A percentile compares a stretch with the other conserved stretches of the same genome.
phyloP scores from a whole-genome alignment of 1,139 yeast genomes.

The Eremothecium cymbalariae region DNA sequence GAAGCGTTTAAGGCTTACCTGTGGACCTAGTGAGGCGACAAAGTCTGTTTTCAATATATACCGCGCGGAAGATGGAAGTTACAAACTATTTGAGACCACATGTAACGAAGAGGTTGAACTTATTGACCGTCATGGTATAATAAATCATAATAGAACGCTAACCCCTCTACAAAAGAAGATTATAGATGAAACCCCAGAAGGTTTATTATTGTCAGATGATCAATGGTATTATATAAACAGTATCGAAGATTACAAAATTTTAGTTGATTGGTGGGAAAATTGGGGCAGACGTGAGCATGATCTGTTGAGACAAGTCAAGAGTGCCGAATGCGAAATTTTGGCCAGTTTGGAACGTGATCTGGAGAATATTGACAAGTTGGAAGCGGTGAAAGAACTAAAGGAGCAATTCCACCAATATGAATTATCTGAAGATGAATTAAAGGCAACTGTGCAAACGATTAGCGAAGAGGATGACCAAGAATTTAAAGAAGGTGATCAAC shows the following conservation, averaged over 20 bases:
- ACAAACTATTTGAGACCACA: conserved; percentile 17
- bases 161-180: conserved; percentile 52
- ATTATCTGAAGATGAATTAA: conserved; percentile 31
- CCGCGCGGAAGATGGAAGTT: conserved; percentile 17
- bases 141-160: conserved; percentile 28
- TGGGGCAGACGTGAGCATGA: conserved; percentile 71
- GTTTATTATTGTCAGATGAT: conserved; percentile 42
- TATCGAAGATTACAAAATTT: conserved; percentile 47
- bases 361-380: conserved; percentile 34
- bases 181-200: conserved; percentile 57
- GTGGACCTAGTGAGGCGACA: conserved; percentile 24
- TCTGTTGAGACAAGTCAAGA: conserved; percentile 53
- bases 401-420: conserved; percentile 17
- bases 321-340: conserved; percentile 45
- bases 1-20: conserved; percentile 24
- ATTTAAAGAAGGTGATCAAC: conserved; percentile 26
- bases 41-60: conserved; percentile 22
- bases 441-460: conserved; percentile 8
- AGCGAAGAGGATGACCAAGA: conserved; percentile 15
- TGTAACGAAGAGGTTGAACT: conserved; percentile 20
- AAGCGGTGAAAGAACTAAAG: conserved; percentile 34
- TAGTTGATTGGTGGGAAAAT: conserved; percentile 62
- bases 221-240: conserved; percentile 68
- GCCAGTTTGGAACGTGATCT: neutral
- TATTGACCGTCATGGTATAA: conserved; percentile 40